phyloP scores from a whole-genome alignment of 352 stramenopile species.

The Globisporangium nodosum region DNA sequence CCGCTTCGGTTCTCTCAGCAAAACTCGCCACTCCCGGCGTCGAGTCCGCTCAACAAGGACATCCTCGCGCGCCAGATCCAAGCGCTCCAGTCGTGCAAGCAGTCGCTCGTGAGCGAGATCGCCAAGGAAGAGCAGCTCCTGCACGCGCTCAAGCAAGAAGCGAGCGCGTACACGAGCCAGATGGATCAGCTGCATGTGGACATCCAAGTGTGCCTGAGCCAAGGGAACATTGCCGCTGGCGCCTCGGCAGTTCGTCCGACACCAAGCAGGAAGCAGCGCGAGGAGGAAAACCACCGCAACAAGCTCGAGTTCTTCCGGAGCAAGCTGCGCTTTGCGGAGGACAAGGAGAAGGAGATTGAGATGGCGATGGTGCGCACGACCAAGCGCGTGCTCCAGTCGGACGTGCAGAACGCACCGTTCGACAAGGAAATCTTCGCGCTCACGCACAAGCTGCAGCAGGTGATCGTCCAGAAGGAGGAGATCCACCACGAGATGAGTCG shows the following conservation, averaged over 20 bases:
- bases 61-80: slow-evolving; percentile 49
- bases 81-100: slow-evolving; percentile 56
- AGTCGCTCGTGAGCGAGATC: slow-evolving; percentile 56
- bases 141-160: slow-evolving; percentile 50
- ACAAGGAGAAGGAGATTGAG: slow-evolving; percentile 72
- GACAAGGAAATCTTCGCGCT: slow-evolving; percentile 77
- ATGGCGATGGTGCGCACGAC: slow-evolving; percentile 64
- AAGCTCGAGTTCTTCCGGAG: slow-evolving; percentile 51
- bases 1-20: slow-evolving; percentile 1
- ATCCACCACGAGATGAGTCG: slow-evolving; percentile 66
- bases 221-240: slow-evolving; percentile 5
- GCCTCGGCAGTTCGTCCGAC: neutral
- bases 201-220: slow-evolving; percentile 37
- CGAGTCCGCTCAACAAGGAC: slow-evolving; percentile 30
- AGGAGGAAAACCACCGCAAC: slow-evolving; percentile 36
- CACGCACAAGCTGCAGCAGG: slow-evolving; percentile 65
- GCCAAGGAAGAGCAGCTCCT: slow-evolving; percentile 58
- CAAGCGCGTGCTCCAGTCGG: slow-evolving; percentile 53
- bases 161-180: slow-evolving; percentile 30
- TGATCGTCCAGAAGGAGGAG: slow-evolving; percentile 76
- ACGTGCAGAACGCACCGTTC: slow-evolving; percentile 42
- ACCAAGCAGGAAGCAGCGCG: slow-evolving; percentile 21
- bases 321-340: slow-evolving; percentile 53
- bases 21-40: neutral
- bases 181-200: slow-evolving; percentile 53